Conservation (phyloP, 2,329 filamentous ascomycete species). For the Talaromyces sp. region DNA sequence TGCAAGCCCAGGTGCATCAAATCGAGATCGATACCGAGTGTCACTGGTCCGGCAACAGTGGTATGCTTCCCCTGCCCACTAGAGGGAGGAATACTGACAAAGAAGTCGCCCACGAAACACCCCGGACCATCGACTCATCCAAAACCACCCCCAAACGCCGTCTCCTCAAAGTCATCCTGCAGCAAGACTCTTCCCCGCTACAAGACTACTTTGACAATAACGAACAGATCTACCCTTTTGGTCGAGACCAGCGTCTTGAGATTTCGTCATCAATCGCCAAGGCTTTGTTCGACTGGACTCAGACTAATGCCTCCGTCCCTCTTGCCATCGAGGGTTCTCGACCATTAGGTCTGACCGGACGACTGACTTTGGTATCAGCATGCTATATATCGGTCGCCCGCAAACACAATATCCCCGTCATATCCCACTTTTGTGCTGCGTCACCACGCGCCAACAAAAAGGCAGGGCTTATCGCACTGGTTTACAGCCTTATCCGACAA, state of each 20-base stretch:
- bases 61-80: background rate
- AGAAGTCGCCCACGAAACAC: background rate
- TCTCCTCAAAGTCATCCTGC: slow-evolving; percentile 9
- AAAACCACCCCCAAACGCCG: slow-evolving; percentile 14
- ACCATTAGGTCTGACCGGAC: slow-evolving; percentile 26
- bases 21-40: background rate
- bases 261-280: slow-evolving; percentile 26
- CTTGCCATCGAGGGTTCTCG: slow-evolving; percentile 31
- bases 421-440: slow-evolving; percentile 38
- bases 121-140: background rate
- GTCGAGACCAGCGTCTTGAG: slow-evolving; percentile 29
- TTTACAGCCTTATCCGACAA: slow-evolving; percentile 40
- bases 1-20: slow-evolving; percentile 25
- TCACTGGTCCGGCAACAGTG: background rate
- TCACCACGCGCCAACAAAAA: slow-evolving; percentile 22
- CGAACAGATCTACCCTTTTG: slow-evolving; percentile 33
- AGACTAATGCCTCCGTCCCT: slow-evolving; percentile 32
- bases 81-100: background rate
- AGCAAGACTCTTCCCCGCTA: slow-evolving; percentile 33
- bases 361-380: slow-evolving; percentile 33
- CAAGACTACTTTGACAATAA: slow-evolving; percentile 36
- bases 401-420: slow-evolving; percentile 30
- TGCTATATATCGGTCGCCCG: slow-evolving; percentile 34
- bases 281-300: slow-evolving; percentile 35
- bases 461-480: slow-evolving; percentile 34